phyloP scores from a whole-genome alignment of 2,329 filamentous ascomycete genomes.

The Ceratocystis smalleyi region DNA sequence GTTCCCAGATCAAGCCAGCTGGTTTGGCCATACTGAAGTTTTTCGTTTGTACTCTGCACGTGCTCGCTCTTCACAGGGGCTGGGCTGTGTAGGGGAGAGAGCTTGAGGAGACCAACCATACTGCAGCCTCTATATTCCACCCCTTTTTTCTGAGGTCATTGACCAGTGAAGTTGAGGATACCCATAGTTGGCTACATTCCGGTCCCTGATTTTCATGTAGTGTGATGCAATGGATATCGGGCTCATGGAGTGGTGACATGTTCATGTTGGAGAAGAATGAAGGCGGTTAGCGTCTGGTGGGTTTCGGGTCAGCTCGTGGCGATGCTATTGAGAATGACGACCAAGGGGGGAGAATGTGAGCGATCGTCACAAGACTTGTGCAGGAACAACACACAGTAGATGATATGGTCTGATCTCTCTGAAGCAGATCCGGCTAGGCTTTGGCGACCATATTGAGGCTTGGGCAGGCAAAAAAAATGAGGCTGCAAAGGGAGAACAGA shows the following conservation, averaged over 20 bases:
- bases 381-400: not conserved
- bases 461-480: not conserved
- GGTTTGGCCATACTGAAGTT: not conserved
- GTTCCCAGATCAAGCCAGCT: constrained; percentile 51
- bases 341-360: no score
- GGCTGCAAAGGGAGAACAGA: not conserved
- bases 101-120: not conserved
- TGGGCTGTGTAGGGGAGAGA: not conserved
- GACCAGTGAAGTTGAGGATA: constrained; percentile 80
- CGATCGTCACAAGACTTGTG: not conserved
- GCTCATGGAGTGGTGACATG: no score
- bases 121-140: constrained; percentile 70
- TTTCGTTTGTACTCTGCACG: not conserved
- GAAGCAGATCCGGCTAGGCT: no score
- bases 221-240: no score
- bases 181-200: constrained; percentile 45
- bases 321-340: no score
- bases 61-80: not conserved
- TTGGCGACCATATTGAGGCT: no score
- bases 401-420: no score
- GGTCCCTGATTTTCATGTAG: not conserved
- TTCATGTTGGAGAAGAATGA: no score
- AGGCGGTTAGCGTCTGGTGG: no score
- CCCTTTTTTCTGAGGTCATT: constrained; percentile 79
- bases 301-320: no score